Conservation (phyloP, 768 basidiomycete species). For the Royoungia palumana region DNA sequence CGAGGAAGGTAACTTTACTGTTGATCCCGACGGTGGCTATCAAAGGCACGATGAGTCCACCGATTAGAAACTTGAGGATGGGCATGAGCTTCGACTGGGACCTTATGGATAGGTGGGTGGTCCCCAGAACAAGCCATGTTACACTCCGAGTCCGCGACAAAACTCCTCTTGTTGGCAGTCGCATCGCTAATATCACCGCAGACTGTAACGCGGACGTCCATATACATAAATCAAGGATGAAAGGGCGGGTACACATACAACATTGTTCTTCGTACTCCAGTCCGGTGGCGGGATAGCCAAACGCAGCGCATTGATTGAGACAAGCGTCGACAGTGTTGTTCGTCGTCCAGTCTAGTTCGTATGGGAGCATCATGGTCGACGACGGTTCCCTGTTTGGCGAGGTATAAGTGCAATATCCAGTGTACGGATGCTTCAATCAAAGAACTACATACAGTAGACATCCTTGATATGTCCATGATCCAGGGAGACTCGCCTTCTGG, state of each 20-base stretch:
- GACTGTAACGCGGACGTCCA: conserved; percentile 37
- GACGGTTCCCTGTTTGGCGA: conserved; percentile 42
- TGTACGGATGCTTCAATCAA: neutral
- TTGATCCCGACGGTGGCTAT: conserved; percentile 76
- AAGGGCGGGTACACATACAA: conserved; percentile 46
- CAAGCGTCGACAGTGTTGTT: conserved; percentile 68
- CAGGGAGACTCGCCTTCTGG: conserved; percentile 57
- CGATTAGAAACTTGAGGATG: conserved; percentile 39
- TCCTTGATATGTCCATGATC: conserved; percentile 61
- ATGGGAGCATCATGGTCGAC: conserved; percentile 49
- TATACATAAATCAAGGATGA: neutral
- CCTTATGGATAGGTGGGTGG: conserved; percentile 38
- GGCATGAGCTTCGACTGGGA: neutral
- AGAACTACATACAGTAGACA: conserved; percentile 54
- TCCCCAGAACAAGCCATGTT: conserved; percentile 63
- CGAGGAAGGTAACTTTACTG: conserved; percentile 77
- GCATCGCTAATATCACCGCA: conserved; percentile 69
- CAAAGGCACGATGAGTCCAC: conserved; percentile 67
- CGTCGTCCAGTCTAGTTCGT: conserved; percentile 52
- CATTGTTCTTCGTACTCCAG: conserved; percentile 71
- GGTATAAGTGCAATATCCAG: neutral
- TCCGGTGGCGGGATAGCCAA: conserved; percentile 70
- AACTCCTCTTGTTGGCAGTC: conserved; percentile 27
- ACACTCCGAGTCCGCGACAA: conserved; percentile 39
- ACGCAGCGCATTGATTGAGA: conserved; percentile 63